Base-by-base conservation (phyloP, 345 rosid species). In the Arabidopsis arenosa region DNA sequence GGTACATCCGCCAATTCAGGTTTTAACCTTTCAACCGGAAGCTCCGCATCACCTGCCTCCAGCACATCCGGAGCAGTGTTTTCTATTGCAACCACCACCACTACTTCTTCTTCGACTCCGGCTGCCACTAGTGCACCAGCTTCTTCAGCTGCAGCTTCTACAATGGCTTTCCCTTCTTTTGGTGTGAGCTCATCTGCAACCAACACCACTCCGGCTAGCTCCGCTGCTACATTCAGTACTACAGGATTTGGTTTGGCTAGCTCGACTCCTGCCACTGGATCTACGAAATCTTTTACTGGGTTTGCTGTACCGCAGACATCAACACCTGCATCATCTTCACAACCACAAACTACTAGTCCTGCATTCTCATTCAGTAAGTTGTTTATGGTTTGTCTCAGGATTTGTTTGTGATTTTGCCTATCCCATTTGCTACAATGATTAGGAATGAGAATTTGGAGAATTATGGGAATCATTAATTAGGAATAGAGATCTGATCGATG, bases 1-100 rank as follows among this genome's bases (percentile, higher is more conserved):
- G 66, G 71, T 21, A 54, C 80, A 39, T 73, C 89, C 4, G 57
- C 85, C 17, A 78, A 84, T 77, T 81, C 86, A 28, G 80, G 83
- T 10, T 79, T 49, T 64, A 82, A 84, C 32, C 79, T 82, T 63
- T 72, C 88, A 33, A 72, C 86, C 3, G 77, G 85, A 44, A 67
- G 85, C 32, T 40, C 87, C 6, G 52, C 48, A 51, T 63, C 76
- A 9, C 68, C 87, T 45, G 63, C 73, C 18, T 76, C 87, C 4
- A 70, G 57, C 65, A 30, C 82, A 30, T 58, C 82, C 2, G 63
- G 80, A 14, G 69, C 82, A 17, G 33, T 80, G 81, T 85, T 90
- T 64, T 90, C 96, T 5, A 85, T 87, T 3, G 83, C 87, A 76
- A 89, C 90, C 56, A 85, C 91, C 53, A 83, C 86, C 49, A 75